These are phyloP conservation scores for Colletotrichum tropicale DNA, from an alignment of 2,329 filamentous ascomycete genomes.

Conservation along the genomic window DNA sequence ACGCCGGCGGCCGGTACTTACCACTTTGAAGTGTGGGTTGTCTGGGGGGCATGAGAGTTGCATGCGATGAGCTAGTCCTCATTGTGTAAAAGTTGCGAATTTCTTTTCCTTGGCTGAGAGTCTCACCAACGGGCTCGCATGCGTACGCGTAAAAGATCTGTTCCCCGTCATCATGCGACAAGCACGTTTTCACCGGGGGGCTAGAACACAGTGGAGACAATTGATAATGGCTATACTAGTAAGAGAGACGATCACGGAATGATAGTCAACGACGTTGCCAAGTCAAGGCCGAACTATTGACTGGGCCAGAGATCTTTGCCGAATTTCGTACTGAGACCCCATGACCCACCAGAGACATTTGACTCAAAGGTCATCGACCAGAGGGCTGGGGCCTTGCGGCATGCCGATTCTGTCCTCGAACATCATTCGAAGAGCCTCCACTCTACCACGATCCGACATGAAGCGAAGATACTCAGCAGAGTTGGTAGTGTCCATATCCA, in stretches of 20 bases:
- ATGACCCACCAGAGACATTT: neutral
- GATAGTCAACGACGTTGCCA: neutral
- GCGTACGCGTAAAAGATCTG: neutral
- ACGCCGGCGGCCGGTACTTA: neutral
- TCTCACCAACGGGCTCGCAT: neutral
- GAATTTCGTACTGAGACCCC: neutral
- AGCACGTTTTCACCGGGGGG: neutral
- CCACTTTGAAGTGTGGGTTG: neutral
- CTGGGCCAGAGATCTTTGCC: neutral
- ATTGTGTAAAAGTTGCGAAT: neutral
- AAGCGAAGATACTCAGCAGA: slow-evolving; percentile 39
- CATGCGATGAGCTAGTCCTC: neutral
- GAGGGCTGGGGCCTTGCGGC: slow-evolving; percentile 43
- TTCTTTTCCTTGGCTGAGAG: neutral
- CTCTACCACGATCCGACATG: slow-evolving; percentile 42
- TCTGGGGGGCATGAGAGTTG: neutral
- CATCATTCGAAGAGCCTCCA: slow-evolving; percentile 45
- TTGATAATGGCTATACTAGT: neutral
- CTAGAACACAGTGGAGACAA: neutral
- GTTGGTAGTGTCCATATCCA: slow-evolving; percentile 36
- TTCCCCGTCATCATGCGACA: neutral
- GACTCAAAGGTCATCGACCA: slow-evolving; percentile 26
- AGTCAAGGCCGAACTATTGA: neutral
- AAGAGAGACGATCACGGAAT: neutral
- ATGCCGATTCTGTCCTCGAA: slow-evolving; percentile 46